Conservation (phyloP, 805 yeast genomes). For the Vanderwaltozyma yarrowii region DNA sequence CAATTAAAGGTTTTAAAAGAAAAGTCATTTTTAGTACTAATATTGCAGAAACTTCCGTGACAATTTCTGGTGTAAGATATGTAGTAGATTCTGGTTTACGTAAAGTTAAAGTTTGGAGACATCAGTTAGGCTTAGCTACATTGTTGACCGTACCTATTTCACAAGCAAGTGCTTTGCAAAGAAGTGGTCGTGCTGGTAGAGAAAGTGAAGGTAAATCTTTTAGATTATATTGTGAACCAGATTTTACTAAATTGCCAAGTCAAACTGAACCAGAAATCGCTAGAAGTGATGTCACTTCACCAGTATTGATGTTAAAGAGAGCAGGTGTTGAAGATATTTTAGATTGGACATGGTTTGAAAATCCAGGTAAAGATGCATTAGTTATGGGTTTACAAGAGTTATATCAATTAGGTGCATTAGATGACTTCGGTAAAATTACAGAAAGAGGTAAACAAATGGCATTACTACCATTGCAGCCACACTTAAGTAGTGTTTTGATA, state of each 20-base stretch:
- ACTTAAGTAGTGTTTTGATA: slow-evolving; percentile 74
- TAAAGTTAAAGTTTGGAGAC: slow-evolving; percentile 92
- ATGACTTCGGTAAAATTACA: slow-evolving; percentile 69
- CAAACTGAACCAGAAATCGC: slow-evolving; percentile 93
- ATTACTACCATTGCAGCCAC: slow-evolving; percentile 84
- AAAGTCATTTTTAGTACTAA: slow-evolving; percentile 89
- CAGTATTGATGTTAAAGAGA: slow-evolving; percentile 73
- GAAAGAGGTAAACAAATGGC: slow-evolving; percentile 78
- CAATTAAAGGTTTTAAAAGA: slow-evolving; percentile 54
- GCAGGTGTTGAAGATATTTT: slow-evolving; percentile 76
- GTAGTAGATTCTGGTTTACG: slow-evolving; percentile 90
- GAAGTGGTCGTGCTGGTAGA: slow-evolving; percentile 99
- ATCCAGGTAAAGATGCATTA: slow-evolving; percentile 74
- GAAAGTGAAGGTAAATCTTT: slow-evolving; percentile 86
- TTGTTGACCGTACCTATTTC: slow-evolving; percentile 87
- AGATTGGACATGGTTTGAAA: slow-evolving; percentile 87
- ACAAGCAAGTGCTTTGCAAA: slow-evolving; percentile 86
- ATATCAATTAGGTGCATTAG: slow-evolving; percentile 68
- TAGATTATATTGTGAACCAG: slow-evolving; percentile 68
- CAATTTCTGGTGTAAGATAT: slow-evolving; percentile 88
- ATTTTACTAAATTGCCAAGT: slow-evolving; percentile 49
- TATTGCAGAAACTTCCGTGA: slow-evolving; percentile 95
- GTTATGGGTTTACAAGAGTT: slow-evolving; percentile 68
- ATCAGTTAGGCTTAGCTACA: slow-evolving; percentile 85
- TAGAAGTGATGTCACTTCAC: slow-evolving; percentile 75